Conservation (phyloP, 768 basidiomycete genomes). For the Porphyrellus cyaneotinctus region DNA sequence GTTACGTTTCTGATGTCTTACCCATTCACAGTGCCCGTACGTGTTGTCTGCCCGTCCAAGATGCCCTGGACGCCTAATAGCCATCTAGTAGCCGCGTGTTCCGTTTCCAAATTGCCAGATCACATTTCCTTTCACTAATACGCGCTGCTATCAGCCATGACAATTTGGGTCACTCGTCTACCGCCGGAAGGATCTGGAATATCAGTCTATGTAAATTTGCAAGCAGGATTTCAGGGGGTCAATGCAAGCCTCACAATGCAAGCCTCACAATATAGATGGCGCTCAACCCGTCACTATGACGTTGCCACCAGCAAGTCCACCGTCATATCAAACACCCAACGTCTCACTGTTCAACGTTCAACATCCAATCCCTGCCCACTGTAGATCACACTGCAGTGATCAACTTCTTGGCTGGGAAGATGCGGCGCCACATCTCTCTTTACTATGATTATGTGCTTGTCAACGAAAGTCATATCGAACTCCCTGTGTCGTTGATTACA, state of each 20-base stretch:
- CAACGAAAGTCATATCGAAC: constrained; percentile 6
- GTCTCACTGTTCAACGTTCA: constrained; percentile 16
- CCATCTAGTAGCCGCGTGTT: constrained; percentile 9
- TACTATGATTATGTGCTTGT: constrained; percentile 16
- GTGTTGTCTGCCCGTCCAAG: not conserved
- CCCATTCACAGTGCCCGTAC: constrained; percentile 7
- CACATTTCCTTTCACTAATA: constrained; percentile 16
- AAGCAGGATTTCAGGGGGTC: constrained; percentile 12
- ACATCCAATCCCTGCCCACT: constrained; percentile 8
- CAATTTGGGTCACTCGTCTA: not conserved
- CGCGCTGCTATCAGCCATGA: not conserved
- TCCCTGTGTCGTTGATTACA: not conserved
- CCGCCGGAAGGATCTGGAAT: constrained; percentile 14
- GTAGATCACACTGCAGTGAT: constrained; percentile 10
- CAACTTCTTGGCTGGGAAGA: constrained; percentile 9
- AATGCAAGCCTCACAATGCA: constrained; percentile 7
- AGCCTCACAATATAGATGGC: constrained; percentile 13
- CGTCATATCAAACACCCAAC: constrained; percentile 12
- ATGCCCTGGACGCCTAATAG: not conserved
- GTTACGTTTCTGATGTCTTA: not conserved
- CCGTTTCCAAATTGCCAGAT: constrained; percentile 4
- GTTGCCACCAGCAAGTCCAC: constrained; percentile 4
- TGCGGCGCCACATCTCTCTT: constrained; percentile 1
- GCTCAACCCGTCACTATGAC: not conserved
- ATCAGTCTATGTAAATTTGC: constrained; percentile 9